Conservation (phyloP, 768 basidiomycete genomes). For the Favolaschia claudopus region DNA sequence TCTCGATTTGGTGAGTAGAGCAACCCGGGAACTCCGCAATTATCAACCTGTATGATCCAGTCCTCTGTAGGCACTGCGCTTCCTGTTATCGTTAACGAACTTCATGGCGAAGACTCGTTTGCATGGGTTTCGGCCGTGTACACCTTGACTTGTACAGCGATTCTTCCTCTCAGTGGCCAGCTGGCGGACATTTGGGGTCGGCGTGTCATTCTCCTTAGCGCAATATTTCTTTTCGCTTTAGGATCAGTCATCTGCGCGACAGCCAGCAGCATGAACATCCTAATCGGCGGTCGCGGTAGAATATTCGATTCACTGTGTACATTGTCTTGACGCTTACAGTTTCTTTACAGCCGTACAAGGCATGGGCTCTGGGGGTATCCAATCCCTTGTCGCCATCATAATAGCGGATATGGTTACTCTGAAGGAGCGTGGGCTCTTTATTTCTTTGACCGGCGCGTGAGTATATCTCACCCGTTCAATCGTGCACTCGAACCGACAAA, state of each 20-base stretch:
- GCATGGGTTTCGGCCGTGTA: conserved; percentile 50
- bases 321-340: background rate
- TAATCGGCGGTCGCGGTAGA: conserved; percentile 27
- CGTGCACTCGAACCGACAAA: conserved; percentile 18
- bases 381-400: conserved; percentile 35
- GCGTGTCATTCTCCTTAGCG: conserved; percentile 33
- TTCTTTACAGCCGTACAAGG: conserved; percentile 9
- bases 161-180: conserved; percentile 46
- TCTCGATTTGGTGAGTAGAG: conserved; percentile 21
- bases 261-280: conserved; percentile 36
- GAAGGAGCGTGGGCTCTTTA: conserved; percentile 40
- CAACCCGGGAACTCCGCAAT: too few species aligned
- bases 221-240: conserved; percentile 31
- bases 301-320: background rate
- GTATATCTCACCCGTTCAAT: background rate
- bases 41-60: too few species aligned
- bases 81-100: conserved; percentile 35
- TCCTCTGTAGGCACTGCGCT: conserved; percentile 35
- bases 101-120: conserved; percentile 38
- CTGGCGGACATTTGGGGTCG: conserved; percentile 40
- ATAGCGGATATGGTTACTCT: conserved; percentile 43
- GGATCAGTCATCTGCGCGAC: conserved; percentile 45
- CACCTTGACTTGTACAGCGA: conserved; percentile 45
- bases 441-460: conserved; percentile 38
- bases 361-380: conserved; percentile 14